phyloP scores from a whole-genome alignment of 2,329 filamentous ascomycete species.

The Penicillium glabrum region DNA sequence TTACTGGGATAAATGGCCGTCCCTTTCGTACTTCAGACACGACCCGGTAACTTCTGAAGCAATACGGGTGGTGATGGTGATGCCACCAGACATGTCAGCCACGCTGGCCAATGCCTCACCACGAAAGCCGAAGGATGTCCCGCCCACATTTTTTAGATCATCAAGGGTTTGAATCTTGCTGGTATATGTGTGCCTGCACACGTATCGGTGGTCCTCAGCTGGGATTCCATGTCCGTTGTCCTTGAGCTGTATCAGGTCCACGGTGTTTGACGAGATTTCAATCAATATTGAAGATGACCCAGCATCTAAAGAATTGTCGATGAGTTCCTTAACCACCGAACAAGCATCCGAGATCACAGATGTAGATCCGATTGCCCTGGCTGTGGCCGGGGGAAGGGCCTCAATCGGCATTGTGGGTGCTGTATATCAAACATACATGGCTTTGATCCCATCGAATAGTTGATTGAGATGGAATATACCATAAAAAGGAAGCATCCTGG shows the following conservation, averaged over 20 bases:
- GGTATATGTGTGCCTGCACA: constrained; percentile 61
- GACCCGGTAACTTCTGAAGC: constrained; percentile 57
- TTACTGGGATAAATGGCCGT: constrained; percentile 52
- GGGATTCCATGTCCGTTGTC: constrained; percentile 65
- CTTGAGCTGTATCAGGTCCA: constrained; percentile 63
- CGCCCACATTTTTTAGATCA: constrained; percentile 57
- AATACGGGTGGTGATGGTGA: constrained; percentile 58
- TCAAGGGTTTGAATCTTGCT: constrained; percentile 62
- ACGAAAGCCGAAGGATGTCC: constrained; percentile 61
- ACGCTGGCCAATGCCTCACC: constrained; percentile 65
- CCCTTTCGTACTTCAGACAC: constrained; percentile 50
- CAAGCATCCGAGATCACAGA: constrained; percentile 58
- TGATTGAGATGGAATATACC: no score
- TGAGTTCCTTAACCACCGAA: constrained; percentile 63
- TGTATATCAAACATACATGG: constrained; percentile 9
- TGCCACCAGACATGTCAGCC: constrained; percentile 55
- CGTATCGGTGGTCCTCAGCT: constrained; percentile 53
- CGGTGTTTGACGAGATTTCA: constrained; percentile 58
- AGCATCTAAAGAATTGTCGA: constrained; percentile 68
- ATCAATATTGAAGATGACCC: constrained; percentile 57
- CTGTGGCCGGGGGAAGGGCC: constrained; percentile 42
- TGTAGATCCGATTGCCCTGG: constrained; percentile 56
- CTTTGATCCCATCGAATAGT: not conserved
- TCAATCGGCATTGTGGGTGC: constrained; percentile 45
- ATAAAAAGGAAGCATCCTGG: not conserved